Evolutionary conservation across 2,329 filamentous ascomycete genomes (phyloP).

Genomic region (Colletotrichum brevisporum): DNA sequence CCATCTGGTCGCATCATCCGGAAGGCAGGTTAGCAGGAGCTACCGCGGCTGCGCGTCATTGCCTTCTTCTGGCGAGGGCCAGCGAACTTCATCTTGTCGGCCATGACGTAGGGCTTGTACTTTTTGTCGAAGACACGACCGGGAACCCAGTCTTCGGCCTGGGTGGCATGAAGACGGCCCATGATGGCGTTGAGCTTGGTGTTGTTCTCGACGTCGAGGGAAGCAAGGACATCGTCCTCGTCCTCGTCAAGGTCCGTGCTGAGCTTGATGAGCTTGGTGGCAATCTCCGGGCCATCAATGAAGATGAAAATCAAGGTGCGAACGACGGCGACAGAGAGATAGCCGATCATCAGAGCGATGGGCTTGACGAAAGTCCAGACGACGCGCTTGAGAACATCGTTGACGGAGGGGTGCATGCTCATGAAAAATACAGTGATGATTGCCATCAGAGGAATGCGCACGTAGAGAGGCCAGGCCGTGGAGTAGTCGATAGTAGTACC

Average conservation of each 20-base stretch:
- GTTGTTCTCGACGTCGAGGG: slow-evolving; percentile 22
- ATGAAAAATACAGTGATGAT: slow-evolving; percentile 25
- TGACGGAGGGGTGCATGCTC: slow-evolving; percentile 24
- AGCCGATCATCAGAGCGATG: slow-evolving; percentile 29
- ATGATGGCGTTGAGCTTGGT: slow-evolving; percentile 37
- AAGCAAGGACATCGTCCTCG: background rate
- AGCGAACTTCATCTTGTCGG: slow-evolving; percentile 26
- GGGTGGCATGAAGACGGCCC: slow-evolving; percentile 12
- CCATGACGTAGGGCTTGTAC: slow-evolving; percentile 32
- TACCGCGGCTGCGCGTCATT: slow-evolving; percentile 27
- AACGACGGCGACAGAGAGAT: slow-evolving; percentile 19
- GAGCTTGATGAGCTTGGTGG: background rate
- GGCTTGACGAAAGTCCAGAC: slow-evolving; percentile 31
- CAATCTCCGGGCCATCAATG: slow-evolving; percentile 29
- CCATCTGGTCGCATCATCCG: background rate
- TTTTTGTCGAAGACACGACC: slow-evolving; percentile 35
- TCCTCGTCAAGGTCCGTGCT: background rate
- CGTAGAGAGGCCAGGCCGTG: slow-evolving; percentile 24
- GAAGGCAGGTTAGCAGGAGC: slow-evolving; percentile 20
- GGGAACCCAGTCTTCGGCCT: slow-evolving; percentile 7
- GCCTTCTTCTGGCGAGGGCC: slow-evolving; percentile 34
- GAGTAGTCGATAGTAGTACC: slow-evolving; percentile 15
- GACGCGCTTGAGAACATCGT: slow-evolving; percentile 1
- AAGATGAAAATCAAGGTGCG: slow-evolving; percentile 30
- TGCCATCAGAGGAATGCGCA: slow-evolving; percentile 26